Evolutionary conservation across 2,329 filamentous ascomycete genomes (phyloP), one percentile per base, ranked within the genome.

Genomic region (Pseudopithomyces maydicus): DNA sequence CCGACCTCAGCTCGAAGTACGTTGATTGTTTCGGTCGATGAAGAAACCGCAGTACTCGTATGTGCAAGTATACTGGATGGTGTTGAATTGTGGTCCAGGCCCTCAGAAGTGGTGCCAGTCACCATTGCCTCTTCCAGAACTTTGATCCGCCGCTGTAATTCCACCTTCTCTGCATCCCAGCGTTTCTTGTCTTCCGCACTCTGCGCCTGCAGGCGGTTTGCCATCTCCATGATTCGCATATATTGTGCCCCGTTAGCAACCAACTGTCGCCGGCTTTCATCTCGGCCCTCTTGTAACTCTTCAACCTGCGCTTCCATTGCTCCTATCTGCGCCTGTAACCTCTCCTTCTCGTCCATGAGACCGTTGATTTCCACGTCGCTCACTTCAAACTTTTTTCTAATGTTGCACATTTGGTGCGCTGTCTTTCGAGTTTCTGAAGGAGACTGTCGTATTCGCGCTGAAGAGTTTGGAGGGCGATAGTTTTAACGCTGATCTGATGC

Each of bases 361-460:
- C 71, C 78, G 59, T 81, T 83, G 59, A 85, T 80, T 63, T 76
- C 74, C 11, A 69, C 59, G 41, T 74, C 74, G 46, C 67, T 72
- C 43, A 74, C 70, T 57, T 73, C 69, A 44, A 74, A 71, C 52
- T 76, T 75, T 53, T 80, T 56, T 83, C 82, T 2, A 85, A 74
- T 1, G 82, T 77, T 41, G 78, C 77, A 42, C 77, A 81, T 61
- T 81, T 80, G 14, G 77, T 78, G 45, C 81, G 78, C 57, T 82
- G 81, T 5, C 80, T 76, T 32, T 82, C 80, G 20, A 82, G 79
- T 23, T 81, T 83, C 19, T 82, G 77, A 3, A 85, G 75, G 3
- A 85, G 74, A 44, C 77, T 78, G 52, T 83, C 78, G 63, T 85
- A 82, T 67, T 85, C 83, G n/a, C 76, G 75, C 63, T 84, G 82